phyloP scores from a whole-genome alignment of 2,329 filamentous ascomycete genomes.

The Penicillium sp. region DNA sequence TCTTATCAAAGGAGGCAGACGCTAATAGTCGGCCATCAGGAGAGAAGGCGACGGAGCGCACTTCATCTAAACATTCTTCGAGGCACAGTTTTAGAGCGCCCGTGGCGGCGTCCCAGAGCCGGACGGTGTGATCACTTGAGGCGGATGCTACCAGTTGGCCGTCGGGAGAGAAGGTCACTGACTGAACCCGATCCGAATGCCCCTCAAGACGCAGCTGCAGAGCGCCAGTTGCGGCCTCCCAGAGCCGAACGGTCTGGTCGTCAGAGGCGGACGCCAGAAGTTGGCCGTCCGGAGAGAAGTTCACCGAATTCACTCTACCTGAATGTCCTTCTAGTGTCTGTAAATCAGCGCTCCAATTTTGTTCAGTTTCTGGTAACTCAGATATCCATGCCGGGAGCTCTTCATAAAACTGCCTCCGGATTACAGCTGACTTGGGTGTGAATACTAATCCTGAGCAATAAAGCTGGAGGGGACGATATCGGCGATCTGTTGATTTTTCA shows the following conservation, averaged over 20 bases:
- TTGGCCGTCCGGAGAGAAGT: slow-evolving; percentile 15
- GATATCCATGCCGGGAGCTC: neutral
- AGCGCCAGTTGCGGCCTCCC: slow-evolving; percentile 15
- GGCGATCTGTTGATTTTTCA: neutral
- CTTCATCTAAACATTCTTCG: neutral
- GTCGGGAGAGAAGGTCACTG: slow-evolving; percentile 16
- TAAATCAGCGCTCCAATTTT: neutral
- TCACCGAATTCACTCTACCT: slow-evolving; percentile 6
- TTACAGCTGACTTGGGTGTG: neutral
- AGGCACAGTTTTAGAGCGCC: neutral
- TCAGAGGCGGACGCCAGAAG: slow-evolving; percentile 22
- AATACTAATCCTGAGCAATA: neutral
- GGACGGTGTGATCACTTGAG: neutral
- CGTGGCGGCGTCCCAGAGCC: neutral
- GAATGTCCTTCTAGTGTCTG: slow-evolving; percentile 12
- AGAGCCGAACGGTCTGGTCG: slow-evolving; percentile 13
- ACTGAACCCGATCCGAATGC: neutral
- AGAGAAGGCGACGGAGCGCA: neutral
- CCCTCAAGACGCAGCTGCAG: slow-evolving; percentile 7
- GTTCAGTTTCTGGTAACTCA: neutral
- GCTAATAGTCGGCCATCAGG: slow-evolving; percentile 5
- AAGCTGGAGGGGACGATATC: neutral
- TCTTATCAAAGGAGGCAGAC: neutral
- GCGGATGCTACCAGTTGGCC: slow-evolving; percentile 17
- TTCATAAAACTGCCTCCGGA: neutral